These are phyloP conservation scores for Nothophoma quercina DNA, from an alignment of 2,329 filamentous ascomycete genomes.

Conservation along the genomic window DNA sequence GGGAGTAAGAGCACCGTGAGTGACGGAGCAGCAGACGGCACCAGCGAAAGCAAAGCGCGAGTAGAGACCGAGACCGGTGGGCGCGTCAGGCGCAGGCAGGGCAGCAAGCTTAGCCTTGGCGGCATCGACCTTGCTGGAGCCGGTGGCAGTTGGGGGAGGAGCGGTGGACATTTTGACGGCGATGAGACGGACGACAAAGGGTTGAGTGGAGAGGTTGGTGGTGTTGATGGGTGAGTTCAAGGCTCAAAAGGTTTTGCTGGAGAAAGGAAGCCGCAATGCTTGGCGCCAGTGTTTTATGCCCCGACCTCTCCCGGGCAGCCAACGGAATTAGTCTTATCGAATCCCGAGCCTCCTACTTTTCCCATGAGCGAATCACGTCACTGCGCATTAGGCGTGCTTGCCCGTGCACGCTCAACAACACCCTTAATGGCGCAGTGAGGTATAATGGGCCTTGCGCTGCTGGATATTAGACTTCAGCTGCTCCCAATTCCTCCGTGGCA, in stretches of 20 bases:
- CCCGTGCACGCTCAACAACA: conserved; percentile 19
- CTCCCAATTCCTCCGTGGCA: background rate
- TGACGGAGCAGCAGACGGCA: conserved; percentile 97
- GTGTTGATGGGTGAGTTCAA: conserved; percentile 19
- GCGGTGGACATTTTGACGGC: conserved; percentile 37
- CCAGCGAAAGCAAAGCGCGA: conserved; percentile 96
- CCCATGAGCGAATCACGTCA: conserved; percentile 15
- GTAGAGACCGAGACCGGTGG: conserved; percentile 78
- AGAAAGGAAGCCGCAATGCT: conserved; percentile 26
- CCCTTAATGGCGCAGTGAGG: conserved; percentile 9
- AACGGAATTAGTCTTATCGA: conserved; percentile 15
- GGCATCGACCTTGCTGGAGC: conserved; percentile 62
- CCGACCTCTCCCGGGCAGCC: conserved; percentile 12
- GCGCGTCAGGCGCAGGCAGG: conserved; percentile 58
- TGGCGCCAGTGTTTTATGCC: conserved; percentile 15
- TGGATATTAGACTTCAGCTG: background rate
- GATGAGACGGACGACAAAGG: conserved; percentile 24
- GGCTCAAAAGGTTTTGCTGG: conserved; percentile 13
- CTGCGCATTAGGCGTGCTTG: background rate
- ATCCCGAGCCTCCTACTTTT: conserved; percentile 12
- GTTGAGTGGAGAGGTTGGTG: conserved; percentile 39
- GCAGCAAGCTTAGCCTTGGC: conserved; percentile 58
- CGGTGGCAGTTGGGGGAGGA: conserved; percentile 57
- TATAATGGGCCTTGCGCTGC: background rate
- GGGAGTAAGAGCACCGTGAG: conserved; percentile 94